A percentile compares a stretch with the other conserved stretches of the same genome.
Conservation (phyloP, 495 filamentous ascomycete species). For the Podospora appendiculata region DNA sequence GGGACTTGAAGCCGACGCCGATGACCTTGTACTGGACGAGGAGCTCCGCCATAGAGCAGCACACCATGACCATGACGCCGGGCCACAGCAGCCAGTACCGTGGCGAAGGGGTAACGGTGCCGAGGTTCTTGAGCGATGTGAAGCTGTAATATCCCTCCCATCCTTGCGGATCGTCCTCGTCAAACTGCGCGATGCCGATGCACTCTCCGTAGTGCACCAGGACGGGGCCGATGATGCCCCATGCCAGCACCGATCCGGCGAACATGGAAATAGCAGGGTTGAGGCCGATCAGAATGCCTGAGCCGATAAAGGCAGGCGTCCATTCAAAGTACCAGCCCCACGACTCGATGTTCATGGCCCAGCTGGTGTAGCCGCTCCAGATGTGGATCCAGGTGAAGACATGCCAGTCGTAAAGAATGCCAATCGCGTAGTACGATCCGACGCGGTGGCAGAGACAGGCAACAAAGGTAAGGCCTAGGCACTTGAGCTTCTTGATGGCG, state of each 20-base stretch:
- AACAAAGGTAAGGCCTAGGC: constrained; percentile 43
- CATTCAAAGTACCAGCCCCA: constrained; percentile 61
- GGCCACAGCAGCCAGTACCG: constrained; percentile 64
- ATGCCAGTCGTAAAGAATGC: constrained; percentile 63
- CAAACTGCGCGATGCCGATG: constrained; percentile 33
- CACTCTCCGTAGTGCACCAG: constrained; percentile 49
- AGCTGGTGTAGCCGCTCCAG: constrained; percentile 49
- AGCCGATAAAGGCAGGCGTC: constrained; percentile 61
- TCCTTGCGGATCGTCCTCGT: constrained; percentile 31
- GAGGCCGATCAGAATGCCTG: constrained; percentile 58
- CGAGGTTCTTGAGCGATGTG: constrained; percentile 38
- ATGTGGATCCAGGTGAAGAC: constrained; percentile 57
- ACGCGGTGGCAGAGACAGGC: constrained; percentile 46
- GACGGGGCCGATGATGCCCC: constrained; percentile 57
- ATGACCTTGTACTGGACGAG: constrained; percentile 55
- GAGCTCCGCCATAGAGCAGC: constrained; percentile 52
- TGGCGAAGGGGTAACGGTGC: constrained; percentile 42
- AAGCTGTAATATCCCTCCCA: constrained; percentile 46
- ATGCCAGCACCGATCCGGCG: constrained; percentile 49
- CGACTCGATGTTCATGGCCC: constrained; percentile 51
- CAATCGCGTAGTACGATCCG: constrained; percentile 52
- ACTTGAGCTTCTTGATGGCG: constrained; percentile 54
- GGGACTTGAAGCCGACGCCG: constrained; percentile 40
- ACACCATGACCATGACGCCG: constrained; percentile 58
- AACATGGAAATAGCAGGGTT: constrained; percentile 60